Base-by-base conservation (phyloP, 805 yeast species). In the Metschnikowia dekortorum region DNA sequence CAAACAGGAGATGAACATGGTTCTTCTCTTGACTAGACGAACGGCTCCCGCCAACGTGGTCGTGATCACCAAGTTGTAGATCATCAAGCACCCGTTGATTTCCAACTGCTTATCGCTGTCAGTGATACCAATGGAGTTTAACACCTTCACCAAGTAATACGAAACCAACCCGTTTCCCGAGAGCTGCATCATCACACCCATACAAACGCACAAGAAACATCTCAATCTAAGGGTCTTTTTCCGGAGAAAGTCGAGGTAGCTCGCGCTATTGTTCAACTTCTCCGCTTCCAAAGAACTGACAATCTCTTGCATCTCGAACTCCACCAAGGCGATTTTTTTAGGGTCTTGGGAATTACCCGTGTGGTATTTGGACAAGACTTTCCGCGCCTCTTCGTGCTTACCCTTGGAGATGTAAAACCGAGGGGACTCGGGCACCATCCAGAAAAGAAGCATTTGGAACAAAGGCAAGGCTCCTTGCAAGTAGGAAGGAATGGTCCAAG, bases 401-500 rank as follows among this genome's bases (percentile, higher is more conserved):
- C 75, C 78, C 53, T 69, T 70, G 28, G 71, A 63, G 46, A 77
- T 59, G 44, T 69, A 67, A 56, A 51, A 78, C 59, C 82, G 66
- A 53, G 82, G 82, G 13, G 77, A 71, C 59, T 78, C 82, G 22
- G 83, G 83, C 48, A 75, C 68, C 6, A 44, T 29, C 41, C 56
- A 41, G 31, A 61, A 44, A 43, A 52, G 29, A 9, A 43, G 31
- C 22, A 69, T 22, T 58, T 78, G 82, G 26, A 75, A 14, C 2
- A 72, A 26, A 2, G 85, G 82, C 54, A 76, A 65, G 14, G 69
- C 59, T 39, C 75, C 79, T 63, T 81, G 85, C 39, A 81, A 52
- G 46, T 70, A 70, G 10, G 81, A 70, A 37, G 85, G 85, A 48
- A 80, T 66, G 65, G 81, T 76, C 84, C 84, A 81, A 29, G 74